Base-by-base conservation (phyloP, 257 asterid species). In the Salvia miltiorrhiza region DNA sequence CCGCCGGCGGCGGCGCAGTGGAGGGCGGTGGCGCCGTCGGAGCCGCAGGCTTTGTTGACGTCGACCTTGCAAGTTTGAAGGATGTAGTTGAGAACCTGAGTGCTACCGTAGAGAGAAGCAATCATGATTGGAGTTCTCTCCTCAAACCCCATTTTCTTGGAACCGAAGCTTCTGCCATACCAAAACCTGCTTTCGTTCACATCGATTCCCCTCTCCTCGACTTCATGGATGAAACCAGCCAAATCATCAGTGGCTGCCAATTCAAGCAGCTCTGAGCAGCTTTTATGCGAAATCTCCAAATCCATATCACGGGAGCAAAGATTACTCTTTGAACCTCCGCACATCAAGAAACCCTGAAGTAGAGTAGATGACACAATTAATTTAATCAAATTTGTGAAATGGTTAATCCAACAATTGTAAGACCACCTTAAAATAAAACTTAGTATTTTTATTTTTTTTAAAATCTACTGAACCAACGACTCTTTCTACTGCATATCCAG, bases 1-100 rank as follows among this genome's bases (percentile, higher is more conserved):
- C 90, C 97, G 24, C 97, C 96, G 0, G 93, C 89, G 0, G 87
- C 88, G 7, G 92, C 97, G 20, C 98, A 92, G 73, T 92, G 98
- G 12, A 92, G 95, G 13, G 97, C 83, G 10, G 98, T 84, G 30
- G 87, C 95, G 2, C 94, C 86, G 71, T 89, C 98, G 0, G 87
- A 83, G 47, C 96, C 95, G 55, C 89, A 82, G 0, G 97, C 85
- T 54, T 84, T 54, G 47, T 87, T 91, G 48, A 89, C 87, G 73
- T 91, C 95, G 24, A 84, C 76, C 61, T 79, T 81, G 0, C 87
- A 81, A 9, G 82, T 71, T 23, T 50, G 80, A 60, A 92, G 35
- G 62, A 89, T 71, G 65, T 87, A 92, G 62, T 76, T 80, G 76
- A 89, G 62, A 47, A 92, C 81, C 72, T 79, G 73, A 26, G 61